Conservation (phyloP, 2,329 filamentous ascomycete species). For the Verticillium alfalfae region DNA sequence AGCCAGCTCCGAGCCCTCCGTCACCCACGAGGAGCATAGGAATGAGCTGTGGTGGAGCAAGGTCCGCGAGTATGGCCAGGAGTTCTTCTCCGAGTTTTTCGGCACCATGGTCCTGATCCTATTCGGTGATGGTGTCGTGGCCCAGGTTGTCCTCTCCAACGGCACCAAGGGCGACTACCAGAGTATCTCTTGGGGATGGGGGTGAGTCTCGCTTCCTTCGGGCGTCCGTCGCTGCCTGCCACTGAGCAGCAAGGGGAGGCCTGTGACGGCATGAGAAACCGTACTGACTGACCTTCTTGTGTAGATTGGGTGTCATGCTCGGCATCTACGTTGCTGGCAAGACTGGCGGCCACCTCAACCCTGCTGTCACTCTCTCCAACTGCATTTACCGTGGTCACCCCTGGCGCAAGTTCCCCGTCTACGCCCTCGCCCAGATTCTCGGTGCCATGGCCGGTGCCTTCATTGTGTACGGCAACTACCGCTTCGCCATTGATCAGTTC, state of each 20-base stretch:
- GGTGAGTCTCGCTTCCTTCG: conserved; percentile 24
- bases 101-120: conserved; percentile 63
- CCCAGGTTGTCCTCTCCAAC: conserved; percentile 58
- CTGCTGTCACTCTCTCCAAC: conserved; percentile 65
- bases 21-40: conserved; percentile 3
- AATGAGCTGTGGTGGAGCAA: conserved; percentile 41
- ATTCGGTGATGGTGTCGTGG: conserved; percentile 67
- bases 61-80: conserved; percentile 43
- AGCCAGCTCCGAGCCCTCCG: neutral
- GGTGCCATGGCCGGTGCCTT: conserved; percentile 60
- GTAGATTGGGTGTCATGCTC: conserved; percentile 61
- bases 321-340: conserved; percentile 62
- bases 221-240: neutral
- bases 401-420: conserved; percentile 66
- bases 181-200: conserved; percentile 45
- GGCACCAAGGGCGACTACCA: conserved; percentile 41
- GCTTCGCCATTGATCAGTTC: conserved; percentile 57
- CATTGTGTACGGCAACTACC: conserved; percentile 59
- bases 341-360: conserved; percentile 63
- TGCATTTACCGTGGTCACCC: conserved; percentile 64
- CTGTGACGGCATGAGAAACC: neutral
- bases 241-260: too few species aligned
- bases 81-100: conserved; percentile 62
- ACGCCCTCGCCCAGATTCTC: conserved; percentile 59
- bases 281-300: conserved; percentile 1